A percentile compares a stretch with the other conserved stretches of the same genome.
These are phyloP conservation scores for Lepidium sativum DNA, from an alignment of 345 rosid species.

Conservation along the genomic window DNA sequence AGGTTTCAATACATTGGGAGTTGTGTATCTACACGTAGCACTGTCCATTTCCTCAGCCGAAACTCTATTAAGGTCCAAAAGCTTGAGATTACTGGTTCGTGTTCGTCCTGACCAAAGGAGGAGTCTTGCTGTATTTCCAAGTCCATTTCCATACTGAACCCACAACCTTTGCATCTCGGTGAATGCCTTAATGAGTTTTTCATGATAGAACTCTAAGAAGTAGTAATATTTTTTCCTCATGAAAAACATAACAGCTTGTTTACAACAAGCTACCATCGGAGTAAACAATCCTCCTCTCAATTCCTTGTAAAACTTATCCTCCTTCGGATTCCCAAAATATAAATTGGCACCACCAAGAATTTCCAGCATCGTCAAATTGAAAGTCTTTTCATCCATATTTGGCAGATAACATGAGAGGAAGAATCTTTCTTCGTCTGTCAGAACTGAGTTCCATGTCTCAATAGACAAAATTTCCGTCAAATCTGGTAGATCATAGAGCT, in stretches of 20 bases:
- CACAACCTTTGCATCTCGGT: slow-evolving; percentile 39
- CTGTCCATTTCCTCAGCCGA: slow-evolving; percentile 26
- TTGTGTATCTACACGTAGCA: slow-evolving; percentile 17
- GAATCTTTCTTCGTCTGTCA: slow-evolving; percentile 58
- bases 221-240: slow-evolving; percentile 41
- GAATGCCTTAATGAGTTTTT: slow-evolving; percentile 36
- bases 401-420: slow-evolving; percentile 49
- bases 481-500: slow-evolving; percentile 56
- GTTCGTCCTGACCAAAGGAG: too few relatives aligned
- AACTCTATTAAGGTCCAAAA: slow-evolving; percentile 50
- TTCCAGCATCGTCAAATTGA: slow-evolving; percentile 43
- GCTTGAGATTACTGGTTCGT: slow-evolving; percentile 25
- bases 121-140: slow-evolving; percentile 32
- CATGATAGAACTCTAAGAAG: slow-evolving; percentile 43
- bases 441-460: slow-evolving; percentile 58
- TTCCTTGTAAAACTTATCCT: slow-evolving; percentile 41
- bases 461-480: slow-evolving; percentile 47
- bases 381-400: slow-evolving; percentile 54
- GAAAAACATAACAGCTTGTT: slow-evolving; percentile 34
- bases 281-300: slow-evolving; percentile 55
- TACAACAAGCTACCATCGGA: slow-evolving; percentile 39
- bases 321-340: slow-evolving; percentile 55
- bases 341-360: slow-evolving; percentile 46
- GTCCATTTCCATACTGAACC: slow-evolving; percentile 29
- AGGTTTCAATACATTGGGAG: slow-evolving; percentile 17